Evolutionary conservation across 345 rosid species (phyloP), one percentile per base, ranked within the genome.

Genomic region (Lumnitzera littorea): DNA sequence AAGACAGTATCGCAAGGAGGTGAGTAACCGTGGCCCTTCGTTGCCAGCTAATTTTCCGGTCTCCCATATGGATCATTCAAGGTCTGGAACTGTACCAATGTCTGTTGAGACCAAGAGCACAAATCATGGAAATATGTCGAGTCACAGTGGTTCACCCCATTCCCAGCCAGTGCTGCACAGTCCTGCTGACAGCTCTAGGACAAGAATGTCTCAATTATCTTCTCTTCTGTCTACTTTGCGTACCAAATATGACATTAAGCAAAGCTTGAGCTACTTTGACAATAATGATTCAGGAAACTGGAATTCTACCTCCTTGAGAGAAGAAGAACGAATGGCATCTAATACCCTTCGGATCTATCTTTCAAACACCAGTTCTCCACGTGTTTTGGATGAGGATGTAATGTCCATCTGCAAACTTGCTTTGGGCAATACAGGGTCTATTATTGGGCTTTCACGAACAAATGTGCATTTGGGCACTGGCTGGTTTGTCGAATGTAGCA

Each of bases 1-100:
- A 69, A 83, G 99, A 66, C 82, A 75, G 62, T 76, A 66, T 46
- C 89, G 95, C 25, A 81, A 71, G 74, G 89, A 78, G 68, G 75
- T 77, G 75, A 74, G 78, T 31, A 84, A 78, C 66, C 67, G 70
- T 61, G 14, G 67, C 51, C 82, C 70, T 14, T 66, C 83, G 31
- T 82, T 72, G 29, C 69, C 82, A 61, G 60, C 66, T 65, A 75
- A 68, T 81, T 68, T 60, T 49, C 69, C 84, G n/a, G 61, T 81
- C 75, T 72, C 86, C 62, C 91, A 76, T 68, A 74, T 77, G 60
- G 90, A 86, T 58, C 76, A 75, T 63, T 70, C 70, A 67, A 83
- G 91, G 74, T 82, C 84, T 70, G 76, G 59, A 55, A 64, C 69
- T 36, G 58, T 71, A 41, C 55, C 80, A 59, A 51, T 57, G 55